These are phyloP conservation scores for Neophaeococcomyces aloes DNA, from an alignment of 2,329 filamentous ascomycete species.

Conservation along the genomic window DNA sequence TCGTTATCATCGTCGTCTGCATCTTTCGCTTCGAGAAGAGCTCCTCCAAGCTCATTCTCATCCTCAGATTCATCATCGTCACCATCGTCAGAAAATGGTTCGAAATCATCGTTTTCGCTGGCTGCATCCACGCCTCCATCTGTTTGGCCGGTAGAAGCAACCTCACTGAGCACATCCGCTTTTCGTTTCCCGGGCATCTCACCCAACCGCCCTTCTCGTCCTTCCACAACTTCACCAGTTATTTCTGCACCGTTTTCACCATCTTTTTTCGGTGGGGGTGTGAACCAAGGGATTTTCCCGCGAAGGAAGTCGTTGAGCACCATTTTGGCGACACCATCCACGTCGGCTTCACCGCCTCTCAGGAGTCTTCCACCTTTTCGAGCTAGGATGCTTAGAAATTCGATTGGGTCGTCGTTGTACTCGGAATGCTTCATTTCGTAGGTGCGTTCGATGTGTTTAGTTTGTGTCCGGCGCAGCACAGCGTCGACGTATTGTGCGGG, in stretches of 20 bases:
- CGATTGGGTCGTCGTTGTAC: constrained; percentile 58
- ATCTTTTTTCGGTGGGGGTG: constrained; percentile 55
- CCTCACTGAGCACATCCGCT: constrained; percentile 41
- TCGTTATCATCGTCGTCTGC: constrained; percentile 5
- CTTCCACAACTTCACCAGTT: constrained; percentile 47
- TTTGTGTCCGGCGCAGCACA: constrained; percentile 68
- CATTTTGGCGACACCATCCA: constrained; percentile 94
- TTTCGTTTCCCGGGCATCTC: constrained; percentile 78
- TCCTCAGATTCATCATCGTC: neutral
- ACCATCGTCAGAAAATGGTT: constrained; percentile 4
- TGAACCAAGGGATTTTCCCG: constrained; percentile 95
- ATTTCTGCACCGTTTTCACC: constrained; percentile 35
- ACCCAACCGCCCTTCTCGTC: constrained; percentile 66
- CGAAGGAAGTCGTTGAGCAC: constrained; percentile 92
- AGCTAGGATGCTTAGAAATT: constrained; percentile 79
- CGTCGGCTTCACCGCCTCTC: constrained; percentile 85
- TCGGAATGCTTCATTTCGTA: constrained; percentile 64
- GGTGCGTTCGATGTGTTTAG: constrained; percentile 80
- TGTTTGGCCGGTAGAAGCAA: constrained; percentile 14
- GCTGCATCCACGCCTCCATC: constrained; percentile 17
- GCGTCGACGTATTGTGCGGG: constrained; percentile 91
- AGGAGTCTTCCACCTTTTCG: constrained; percentile 77
- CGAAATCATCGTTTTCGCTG: constrained; percentile 7
- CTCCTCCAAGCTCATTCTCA: no score
- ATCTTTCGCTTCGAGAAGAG: constrained; percentile 3